A percentile compares a stretch with the other conserved stretches of the same genome.
These are phyloP conservation scores for Lipomyces mesembrius DNA, from an alignment of 805 yeast species.

Conservation along the genomic window DNA sequence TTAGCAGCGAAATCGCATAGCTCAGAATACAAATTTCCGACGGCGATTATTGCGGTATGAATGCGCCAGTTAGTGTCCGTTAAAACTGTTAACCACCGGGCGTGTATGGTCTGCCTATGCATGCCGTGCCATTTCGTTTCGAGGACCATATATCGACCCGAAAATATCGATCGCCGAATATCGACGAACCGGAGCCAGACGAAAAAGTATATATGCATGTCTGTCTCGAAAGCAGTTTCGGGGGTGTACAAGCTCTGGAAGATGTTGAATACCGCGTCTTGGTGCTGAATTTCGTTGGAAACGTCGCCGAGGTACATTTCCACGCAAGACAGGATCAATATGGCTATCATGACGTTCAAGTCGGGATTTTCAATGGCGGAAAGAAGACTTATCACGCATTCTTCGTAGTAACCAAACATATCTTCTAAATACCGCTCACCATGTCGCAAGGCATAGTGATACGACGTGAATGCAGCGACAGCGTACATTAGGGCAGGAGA, in stretches of 20 bases:
- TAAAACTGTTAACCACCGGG: slow-evolving; percentile 2
- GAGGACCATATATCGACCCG: slow-evolving; percentile 23
- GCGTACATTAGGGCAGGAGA: slow-evolving; percentile 31
- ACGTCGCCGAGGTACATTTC: slow-evolving; percentile 36
- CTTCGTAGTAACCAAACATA: slow-evolving; percentile 33
- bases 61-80: slow-evolving; percentile 11
- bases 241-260: slow-evolving; percentile 16
- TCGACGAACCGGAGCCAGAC: slow-evolving; percentile 32
- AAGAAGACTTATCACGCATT: slow-evolving; percentile 17
- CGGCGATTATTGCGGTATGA: slow-evolving; percentile 11
- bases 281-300: slow-evolving; percentile 33
- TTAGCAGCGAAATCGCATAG: slow-evolving; percentile 23
- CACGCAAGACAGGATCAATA: slow-evolving; percentile 25
- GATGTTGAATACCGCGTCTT: slow-evolving; percentile 29
- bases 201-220: slow-evolving; percentile 22
- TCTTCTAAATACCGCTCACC: slow-evolving; percentile 56
- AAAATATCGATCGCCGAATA: slow-evolving; percentile 23
- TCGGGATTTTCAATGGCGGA: slow-evolving; percentile 21
- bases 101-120: slow-evolving; percentile 16
- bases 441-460: slow-evolving; percentile 54
- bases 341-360: slow-evolving; percentile 20
- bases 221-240: slow-evolving; percentile 20
- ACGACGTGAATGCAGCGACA: slow-evolving; percentile 30
- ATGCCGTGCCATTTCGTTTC: slow-evolving; percentile 14
- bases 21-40: slow-evolving; percentile 22